Conservation (phyloP, 352 stramenopile species). For the Sclerospora graminicola region DNA sequence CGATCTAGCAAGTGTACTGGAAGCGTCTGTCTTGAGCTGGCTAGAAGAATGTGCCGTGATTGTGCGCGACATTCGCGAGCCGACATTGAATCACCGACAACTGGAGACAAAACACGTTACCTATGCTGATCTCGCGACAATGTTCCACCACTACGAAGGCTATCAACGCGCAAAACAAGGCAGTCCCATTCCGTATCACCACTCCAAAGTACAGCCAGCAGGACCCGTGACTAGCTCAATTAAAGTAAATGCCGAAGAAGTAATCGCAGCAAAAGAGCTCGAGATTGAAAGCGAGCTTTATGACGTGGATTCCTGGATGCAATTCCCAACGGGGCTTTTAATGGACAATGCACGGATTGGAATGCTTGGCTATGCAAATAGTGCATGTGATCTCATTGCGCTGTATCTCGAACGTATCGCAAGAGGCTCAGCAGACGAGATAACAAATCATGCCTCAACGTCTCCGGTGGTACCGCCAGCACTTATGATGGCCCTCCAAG, state of each 20-base stretch:
- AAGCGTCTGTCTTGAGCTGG: slow-evolving; percentile 57
- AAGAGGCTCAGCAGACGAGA: slow-evolving; percentile 6
- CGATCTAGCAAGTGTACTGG: slow-evolving; percentile 52
- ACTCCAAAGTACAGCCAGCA: slow-evolving; percentile 29
- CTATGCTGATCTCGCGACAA: slow-evolving; percentile 40
- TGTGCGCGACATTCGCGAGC: slow-evolving; percentile 67
- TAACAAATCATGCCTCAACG: slow-evolving; percentile 3
- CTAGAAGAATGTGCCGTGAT: slow-evolving; percentile 61
- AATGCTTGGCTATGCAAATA: slow-evolving; percentile 77
- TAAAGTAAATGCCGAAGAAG: slow-evolving; percentile 18
- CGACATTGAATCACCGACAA: slow-evolving; percentile 58
- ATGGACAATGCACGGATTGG: slow-evolving; percentile 68
- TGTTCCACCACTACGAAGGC: slow-evolving; percentile 61
- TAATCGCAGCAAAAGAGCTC: slow-evolving; percentile 43
- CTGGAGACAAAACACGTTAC: slow-evolving; percentile 37
- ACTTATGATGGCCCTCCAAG: slow-evolving; percentile 32
- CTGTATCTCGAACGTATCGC: slow-evolving; percentile 32
- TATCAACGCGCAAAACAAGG: slow-evolving; percentile 49
- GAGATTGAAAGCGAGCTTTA: slow-evolving; percentile 61
- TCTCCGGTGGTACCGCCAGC: slow-evolving; percentile 19
- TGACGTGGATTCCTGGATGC: slow-evolving; percentile 39
- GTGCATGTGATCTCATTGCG: slow-evolving; percentile 58
- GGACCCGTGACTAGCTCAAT: neutral
- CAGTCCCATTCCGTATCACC: slow-evolving; percentile 40
- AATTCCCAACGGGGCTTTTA: slow-evolving; percentile 36